Percentiles rank a stretch among this genome's conserved stretches.
These are phyloP conservation scores for Suillus paluster DNA, from an alignment of 768 basidiomycete genomes.

Conservation along the genomic window DNA sequence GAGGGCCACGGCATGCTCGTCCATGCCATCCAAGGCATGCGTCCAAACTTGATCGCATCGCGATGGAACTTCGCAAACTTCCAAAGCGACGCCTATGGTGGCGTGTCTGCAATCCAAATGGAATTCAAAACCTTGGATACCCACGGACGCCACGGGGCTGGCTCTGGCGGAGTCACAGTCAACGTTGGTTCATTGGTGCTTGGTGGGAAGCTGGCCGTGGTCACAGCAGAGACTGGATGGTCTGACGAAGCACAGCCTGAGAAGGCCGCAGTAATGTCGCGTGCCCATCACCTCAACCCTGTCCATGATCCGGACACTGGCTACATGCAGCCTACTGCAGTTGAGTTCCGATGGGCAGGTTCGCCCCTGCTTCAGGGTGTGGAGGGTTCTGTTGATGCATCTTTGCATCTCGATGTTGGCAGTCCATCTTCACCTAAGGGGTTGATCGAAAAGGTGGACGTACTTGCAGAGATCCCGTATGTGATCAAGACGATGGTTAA, in stretches of 20 bases:
- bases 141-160: constrained; percentile 78
- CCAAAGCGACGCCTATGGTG: constrained; percentile 72
- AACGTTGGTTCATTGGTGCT: constrained; percentile 88
- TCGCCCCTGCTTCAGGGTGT: constrained; percentile 59
- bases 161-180: constrained; percentile 82
- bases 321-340: constrained; percentile 71
- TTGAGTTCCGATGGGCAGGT: constrained; percentile 81
- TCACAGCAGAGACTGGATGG: constrained; percentile 83
- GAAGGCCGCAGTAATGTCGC: constrained; percentile 61
- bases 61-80: constrained; percentile 97
- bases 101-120: constrained; percentile 91
- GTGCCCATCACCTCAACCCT: constrained; percentile 64
- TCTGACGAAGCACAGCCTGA: constrained; percentile 58
- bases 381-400: constrained; percentile 59
- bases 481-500: constrained; percentile 91
- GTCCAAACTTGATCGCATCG: constrained; percentile 90
- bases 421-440: constrained; percentile 63
- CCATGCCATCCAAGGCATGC: constrained; percentile 98
- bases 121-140: constrained; percentile 86
- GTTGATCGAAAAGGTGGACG: constrained; percentile 90
- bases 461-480: constrained; percentile 93
- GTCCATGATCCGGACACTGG: constrained; percentile 78
- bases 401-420: constrained; percentile 62
- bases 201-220: constrained; percentile 71
- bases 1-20: constrained; percentile 84